Evolutionary conservation across 2,329 filamentous ascomycete genomes (phyloP), one percentile per base, ranked within the genome.

Genomic region (Calycina herbarum): DNA sequence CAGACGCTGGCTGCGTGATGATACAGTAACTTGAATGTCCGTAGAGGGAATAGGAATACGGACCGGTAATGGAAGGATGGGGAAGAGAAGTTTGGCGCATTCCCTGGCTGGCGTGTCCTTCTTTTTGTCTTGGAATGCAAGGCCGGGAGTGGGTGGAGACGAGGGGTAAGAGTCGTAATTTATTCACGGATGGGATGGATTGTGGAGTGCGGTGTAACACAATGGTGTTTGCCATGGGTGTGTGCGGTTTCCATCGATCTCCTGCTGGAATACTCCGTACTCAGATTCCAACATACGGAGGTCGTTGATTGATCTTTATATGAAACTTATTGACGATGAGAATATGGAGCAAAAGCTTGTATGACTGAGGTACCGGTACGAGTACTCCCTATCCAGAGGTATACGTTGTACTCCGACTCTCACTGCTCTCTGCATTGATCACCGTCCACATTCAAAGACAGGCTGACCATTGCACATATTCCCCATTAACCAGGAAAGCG

Each of bases 401-500:
- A 48, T 24, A 48, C 42, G 5, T 48, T 13, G 48, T 54, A 54
- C 48, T 10, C 20, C 20, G 20, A 27, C 3, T 11, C 20, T 24
- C 48, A 13, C 48, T 27, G 20, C 10, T 54, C 20, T 13, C 20
- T 54, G 48, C 48, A 54, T 54, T 54, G 48, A 54, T 54, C 45
- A 24, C 20, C 45, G 10, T 24, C n/a, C 45, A 51, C n/a, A 51
- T 51, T 20, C 27, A 24, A 17, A 48, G 17, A 20, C 45, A 20
- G n/a, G n/a, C 45, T 51, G 45, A 24, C 35, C 35, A 38, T 38
- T 38, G 35, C 35, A 38, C 35, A 40, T 40, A 40, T 40, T 40
- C 17, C 38, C 38, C 48, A 54, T 54, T 24, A 54, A 54, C 48
- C 48, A 54, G 48, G 48, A 54, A 24, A 51, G 45, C 20, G 48